phyloP scores from a whole-genome alignment of 2,329 filamentous ascomycete genomes.

The Purpureocillium takamizusanense region DNA sequence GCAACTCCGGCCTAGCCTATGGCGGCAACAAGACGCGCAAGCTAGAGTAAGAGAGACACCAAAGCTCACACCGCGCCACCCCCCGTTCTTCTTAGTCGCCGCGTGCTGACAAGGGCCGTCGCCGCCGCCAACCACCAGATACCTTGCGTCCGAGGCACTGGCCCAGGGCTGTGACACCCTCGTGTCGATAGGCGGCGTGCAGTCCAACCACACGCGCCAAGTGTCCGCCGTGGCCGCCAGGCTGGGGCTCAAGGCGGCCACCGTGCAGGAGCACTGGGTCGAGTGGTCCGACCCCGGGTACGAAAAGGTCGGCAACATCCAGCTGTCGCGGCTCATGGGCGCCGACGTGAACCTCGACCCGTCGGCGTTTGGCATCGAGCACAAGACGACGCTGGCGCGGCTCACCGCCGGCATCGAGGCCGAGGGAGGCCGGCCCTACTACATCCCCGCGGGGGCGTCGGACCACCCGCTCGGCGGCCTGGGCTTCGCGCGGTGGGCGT shows the following conservation, averaged over 20 bases:
- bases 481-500: conserved; percentile 63
- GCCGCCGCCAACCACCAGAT: conserved; percentile 25
- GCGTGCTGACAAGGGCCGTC: background rate
- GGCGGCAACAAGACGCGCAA: conserved; percentile 65
- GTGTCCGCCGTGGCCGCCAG: conserved; percentile 54
- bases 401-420: conserved; percentile 43
- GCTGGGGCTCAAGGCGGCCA: conserved; percentile 44
- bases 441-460: conserved; percentile 62
- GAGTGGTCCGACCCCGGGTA: conserved; percentile 51
- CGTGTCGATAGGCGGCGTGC: conserved; percentile 58
- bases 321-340: conserved; percentile 59
- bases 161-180: conserved; percentile 49
- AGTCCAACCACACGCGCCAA: conserved; percentile 62
- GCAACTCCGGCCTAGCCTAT: conserved; percentile 57
- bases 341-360: conserved; percentile 53
- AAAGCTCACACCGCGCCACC: conserved; percentile 1
- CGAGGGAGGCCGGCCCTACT: conserved; percentile 54
- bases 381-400: conserved; percentile 50
- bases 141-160: conserved; percentile 55
- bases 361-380: conserved; percentile 57
- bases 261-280: conserved; percentile 59
- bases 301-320: conserved; percentile 60
- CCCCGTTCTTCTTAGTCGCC: background rate
- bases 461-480: conserved; percentile 63
- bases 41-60: conserved; percentile 38